phyloP scores from a whole-genome alignment of 2,329 filamentous ascomycete genomes.

The Sphaerulina populicola region DNA sequence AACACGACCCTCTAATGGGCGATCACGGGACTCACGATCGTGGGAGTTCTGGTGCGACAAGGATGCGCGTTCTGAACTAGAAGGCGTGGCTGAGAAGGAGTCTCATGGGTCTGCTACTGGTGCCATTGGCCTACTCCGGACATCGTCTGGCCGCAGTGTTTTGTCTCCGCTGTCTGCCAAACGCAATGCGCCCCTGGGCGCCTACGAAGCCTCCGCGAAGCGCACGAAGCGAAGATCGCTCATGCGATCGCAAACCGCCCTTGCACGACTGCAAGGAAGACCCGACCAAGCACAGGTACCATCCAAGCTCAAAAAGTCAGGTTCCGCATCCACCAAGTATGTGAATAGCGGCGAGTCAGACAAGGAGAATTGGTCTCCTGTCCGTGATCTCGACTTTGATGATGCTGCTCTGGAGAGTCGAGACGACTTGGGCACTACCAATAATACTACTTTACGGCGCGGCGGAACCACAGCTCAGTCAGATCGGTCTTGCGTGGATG shows the following conservation, averaged over 20 bases:
- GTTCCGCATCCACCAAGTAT: slow-evolving; percentile 35
- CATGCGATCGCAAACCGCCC: slow-evolving; percentile 28
- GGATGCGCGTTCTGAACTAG: slow-evolving; percentile 68
- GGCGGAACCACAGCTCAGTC: neutral
- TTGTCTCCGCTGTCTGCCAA: slow-evolving; percentile 52
- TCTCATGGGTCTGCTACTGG: slow-evolving; percentile 69
- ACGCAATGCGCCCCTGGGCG: slow-evolving; percentile 47
- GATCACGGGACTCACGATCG: slow-evolving; percentile 76
- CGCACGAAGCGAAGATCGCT: slow-evolving; percentile 30
- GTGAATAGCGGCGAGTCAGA: slow-evolving; percentile 66
- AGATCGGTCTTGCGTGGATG: slow-evolving; percentile 27
- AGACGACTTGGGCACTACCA: neutral
- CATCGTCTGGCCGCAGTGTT: slow-evolving; percentile 52
- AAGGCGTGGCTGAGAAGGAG: slow-evolving; percentile 72
- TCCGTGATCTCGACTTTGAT: slow-evolving; percentile 29
- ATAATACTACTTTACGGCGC: neutral
- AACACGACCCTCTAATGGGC: slow-evolving; percentile 49
- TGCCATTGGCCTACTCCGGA: slow-evolving; percentile 72
- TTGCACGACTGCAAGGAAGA: slow-evolving; percentile 28
- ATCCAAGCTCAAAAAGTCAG: slow-evolving; percentile 26
- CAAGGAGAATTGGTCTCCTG: slow-evolving; percentile 82
- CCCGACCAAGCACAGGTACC: neutral
- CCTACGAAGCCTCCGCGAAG: slow-evolving; percentile 23
- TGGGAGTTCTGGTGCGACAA: slow-evolving; percentile 90
- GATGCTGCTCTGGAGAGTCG: slow-evolving; percentile 1